Evolutionary conservation across 2,329 filamentous ascomycete genomes (phyloP).

Genomic region (Fusarium decemcellulare): DNA sequence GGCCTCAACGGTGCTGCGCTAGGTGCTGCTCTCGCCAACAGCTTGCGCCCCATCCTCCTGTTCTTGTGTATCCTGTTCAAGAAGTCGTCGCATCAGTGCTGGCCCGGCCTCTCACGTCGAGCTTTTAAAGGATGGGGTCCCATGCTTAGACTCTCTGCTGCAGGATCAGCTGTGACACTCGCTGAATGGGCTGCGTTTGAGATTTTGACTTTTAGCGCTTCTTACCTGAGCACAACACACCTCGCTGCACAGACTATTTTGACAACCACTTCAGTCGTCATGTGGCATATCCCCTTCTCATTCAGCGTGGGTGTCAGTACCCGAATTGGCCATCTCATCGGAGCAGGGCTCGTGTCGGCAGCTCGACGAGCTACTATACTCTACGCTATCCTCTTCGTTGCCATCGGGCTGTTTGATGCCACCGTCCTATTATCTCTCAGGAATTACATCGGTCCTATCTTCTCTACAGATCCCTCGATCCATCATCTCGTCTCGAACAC

Average conservation of each 20-base stretch:
- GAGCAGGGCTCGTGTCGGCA: conserved; percentile 13
- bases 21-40: conserved; percentile 63
- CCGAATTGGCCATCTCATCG: conserved; percentile 28
- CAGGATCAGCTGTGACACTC: conserved; percentile 56
- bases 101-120: conserved; percentile 57
- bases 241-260: conserved; percentile 59
- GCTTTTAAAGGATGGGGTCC: conserved; percentile 57
- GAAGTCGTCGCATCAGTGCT: conserved; percentile 45
- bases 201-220: conserved; percentile 60
- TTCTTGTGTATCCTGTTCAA: conserved; percentile 61
- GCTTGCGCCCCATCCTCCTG: conserved; percentile 62
- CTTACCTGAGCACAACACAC: conserved; percentile 59
- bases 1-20: conserved; percentile 66
- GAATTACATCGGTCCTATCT: conserved; percentile 22
- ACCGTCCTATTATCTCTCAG: conserved; percentile 14
- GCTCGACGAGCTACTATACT: conserved; percentile 23
- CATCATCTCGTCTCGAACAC: conserved; percentile 10
- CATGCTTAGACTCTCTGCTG: conserved; percentile 56
- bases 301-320: conserved; percentile 53
- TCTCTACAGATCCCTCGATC: conserved; percentile 20
- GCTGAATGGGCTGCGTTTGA: conserved; percentile 61
- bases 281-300: conserved; percentile 61
- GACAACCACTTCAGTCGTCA: conserved; percentile 56
- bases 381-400: conserved; percentile 25
- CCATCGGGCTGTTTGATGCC: conserved; percentile 20